Evolutionary conservation across 1,284 basidiomycete species (phyloP).

Genomic region (Naganishia cerealis): DNA sequence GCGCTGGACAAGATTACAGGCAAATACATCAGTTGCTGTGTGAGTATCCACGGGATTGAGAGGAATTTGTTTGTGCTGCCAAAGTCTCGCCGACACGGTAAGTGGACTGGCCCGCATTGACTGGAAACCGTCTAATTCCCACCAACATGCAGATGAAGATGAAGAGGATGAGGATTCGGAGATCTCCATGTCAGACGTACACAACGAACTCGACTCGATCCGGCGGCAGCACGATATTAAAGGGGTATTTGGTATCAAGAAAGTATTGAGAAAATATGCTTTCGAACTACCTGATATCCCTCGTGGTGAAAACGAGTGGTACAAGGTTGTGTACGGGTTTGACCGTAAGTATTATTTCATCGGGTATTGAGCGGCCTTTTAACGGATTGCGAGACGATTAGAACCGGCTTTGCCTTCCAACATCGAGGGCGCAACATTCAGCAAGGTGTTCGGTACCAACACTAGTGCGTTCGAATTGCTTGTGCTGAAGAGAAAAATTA

Average conservation of each 20-base stretch:
- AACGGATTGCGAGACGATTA: constrained; percentile 37
- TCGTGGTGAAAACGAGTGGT: constrained; percentile 75
- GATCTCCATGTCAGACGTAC: constrained; percentile 69
- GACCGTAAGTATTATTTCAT: constrained; percentile 60
- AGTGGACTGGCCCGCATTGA: constrained; percentile 37
- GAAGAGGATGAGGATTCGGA: constrained; percentile 71
- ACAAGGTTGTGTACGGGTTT: constrained; percentile 88
- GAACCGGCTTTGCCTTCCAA: constrained; percentile 69
- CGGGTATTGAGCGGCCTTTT: not conserved
- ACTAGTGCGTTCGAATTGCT: constrained; percentile 91
- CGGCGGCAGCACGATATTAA: constrained; percentile 74
- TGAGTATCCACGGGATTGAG: constrained; percentile 81
- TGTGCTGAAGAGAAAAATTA: constrained; percentile 94
- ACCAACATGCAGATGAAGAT: constrained; percentile 52
- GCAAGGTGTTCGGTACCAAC: constrained; percentile 86
- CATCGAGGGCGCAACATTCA: constrained; percentile 78
- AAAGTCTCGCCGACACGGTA: constrained; percentile 65
- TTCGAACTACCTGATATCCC: constrained; percentile 86
- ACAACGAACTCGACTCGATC: constrained; percentile 79
- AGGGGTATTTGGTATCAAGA: constrained; percentile 69
- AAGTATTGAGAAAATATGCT: constrained; percentile 86
- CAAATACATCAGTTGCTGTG: constrained; percentile 80
- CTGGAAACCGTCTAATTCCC: not conserved
- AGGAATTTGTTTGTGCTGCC: constrained; percentile 94
- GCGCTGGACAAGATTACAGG: constrained; percentile 70